phyloP scores from a whole-genome alignment of 2,329 filamentous ascomycete genomes.

The Fusarium sp. region DNA sequence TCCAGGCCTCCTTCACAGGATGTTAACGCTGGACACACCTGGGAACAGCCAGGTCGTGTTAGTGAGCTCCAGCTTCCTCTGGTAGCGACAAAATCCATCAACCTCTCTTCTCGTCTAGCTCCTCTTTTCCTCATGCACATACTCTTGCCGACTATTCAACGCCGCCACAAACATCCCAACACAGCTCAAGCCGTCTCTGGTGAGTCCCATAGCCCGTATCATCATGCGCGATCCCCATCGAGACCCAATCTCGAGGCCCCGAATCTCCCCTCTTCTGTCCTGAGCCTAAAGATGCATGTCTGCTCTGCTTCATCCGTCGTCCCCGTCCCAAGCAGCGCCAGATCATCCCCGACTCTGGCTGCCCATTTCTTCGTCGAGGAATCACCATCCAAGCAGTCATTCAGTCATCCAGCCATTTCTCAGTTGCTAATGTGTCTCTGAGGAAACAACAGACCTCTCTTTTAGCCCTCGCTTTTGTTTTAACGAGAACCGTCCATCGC shows the following conservation, averaged over 20 bases:
- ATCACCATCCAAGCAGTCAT: constrained; percentile 19
- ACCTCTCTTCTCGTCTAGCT: constrained; percentile 49
- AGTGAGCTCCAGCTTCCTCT: constrained; percentile 40
- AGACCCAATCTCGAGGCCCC: constrained; percentile 41
- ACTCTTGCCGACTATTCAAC: constrained; percentile 48
- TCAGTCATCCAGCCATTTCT: constrained; percentile 4
- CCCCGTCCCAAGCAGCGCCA: constrained; percentile 40
- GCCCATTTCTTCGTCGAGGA: constrained; percentile 21
- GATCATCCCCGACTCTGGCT: constrained; percentile 31
- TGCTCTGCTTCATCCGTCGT: constrained; percentile 41
- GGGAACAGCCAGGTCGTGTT: constrained; percentile 34
- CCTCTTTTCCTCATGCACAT: constrained; percentile 58
- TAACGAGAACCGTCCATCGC: constrained; percentile 34
- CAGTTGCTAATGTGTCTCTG: constrained; percentile 38
- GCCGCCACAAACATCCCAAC: constrained; percentile 49
- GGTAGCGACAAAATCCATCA: constrained; percentile 54
- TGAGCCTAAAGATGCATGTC: constrained; percentile 33
- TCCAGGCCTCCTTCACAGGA: constrained; percentile 19
- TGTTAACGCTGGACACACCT: constrained; percentile 20
- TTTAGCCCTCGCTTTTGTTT: constrained; percentile 26
- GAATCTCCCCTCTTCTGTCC: constrained; percentile 39
- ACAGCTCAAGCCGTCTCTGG: constrained; percentile 48
- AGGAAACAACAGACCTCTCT: constrained; percentile 13
- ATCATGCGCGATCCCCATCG: constrained; percentile 50
- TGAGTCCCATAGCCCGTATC: constrained; percentile 50